phyloP scores from a whole-genome alignment of 306 rosid genomes.

The Morella rubra region DNA sequence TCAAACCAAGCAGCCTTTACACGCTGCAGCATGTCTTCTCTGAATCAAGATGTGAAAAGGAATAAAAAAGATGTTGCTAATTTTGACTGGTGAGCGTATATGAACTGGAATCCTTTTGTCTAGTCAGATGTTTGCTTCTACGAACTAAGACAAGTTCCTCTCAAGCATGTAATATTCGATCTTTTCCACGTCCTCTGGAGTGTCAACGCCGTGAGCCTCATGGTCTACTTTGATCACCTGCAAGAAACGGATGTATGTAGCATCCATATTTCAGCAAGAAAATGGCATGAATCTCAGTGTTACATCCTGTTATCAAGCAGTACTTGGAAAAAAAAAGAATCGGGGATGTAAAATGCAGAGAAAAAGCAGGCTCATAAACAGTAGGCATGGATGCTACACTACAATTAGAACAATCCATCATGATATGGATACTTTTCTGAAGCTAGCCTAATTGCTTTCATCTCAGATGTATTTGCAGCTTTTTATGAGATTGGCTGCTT shows the following conservation, averaged over 20 bases:
- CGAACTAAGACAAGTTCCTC: slow-evolving; percentile 60
- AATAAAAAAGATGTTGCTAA: too few species aligned
- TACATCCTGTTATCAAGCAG: background rate
- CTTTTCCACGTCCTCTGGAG: slow-evolving; percentile 86
- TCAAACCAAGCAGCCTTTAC: background rate
- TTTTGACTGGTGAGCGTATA: too few species aligned
- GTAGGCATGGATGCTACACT: background rate
- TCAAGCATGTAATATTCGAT: slow-evolving; percentile 75
- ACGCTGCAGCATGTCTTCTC: background rate
- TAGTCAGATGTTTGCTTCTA: background rate
- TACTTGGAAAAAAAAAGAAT: background rate
- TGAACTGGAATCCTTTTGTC: background rate
- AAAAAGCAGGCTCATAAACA: background rate
- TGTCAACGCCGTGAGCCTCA: slow-evolving; percentile 93
- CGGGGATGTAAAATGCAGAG: background rate
- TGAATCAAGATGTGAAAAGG: background rate
- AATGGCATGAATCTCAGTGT: background rate
- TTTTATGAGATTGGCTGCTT: background rate
- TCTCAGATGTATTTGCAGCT: background rate
- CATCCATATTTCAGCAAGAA: background rate
- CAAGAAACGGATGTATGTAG: background rate
- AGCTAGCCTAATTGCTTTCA: background rate
- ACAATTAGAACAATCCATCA: background rate
- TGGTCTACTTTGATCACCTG: slow-evolving; percentile 94
- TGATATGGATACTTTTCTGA: background rate